phyloP scores from a whole-genome alignment of 2,329 filamentous ascomycete species.

The Colletotrichum graminicola region DNA sequence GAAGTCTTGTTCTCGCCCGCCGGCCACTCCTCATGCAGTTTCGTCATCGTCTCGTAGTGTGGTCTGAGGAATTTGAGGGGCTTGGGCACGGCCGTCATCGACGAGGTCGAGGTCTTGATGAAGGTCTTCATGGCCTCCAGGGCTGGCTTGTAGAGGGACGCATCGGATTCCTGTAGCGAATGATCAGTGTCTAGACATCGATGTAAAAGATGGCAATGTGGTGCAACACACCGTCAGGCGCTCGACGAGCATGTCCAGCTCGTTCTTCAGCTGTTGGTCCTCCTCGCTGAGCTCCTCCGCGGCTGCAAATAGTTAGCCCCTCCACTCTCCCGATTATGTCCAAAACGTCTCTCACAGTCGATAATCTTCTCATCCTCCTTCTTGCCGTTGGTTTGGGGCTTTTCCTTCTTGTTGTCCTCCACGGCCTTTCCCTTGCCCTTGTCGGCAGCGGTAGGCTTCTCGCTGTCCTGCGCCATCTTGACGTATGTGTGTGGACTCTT shows the following conservation, averaged over 20 bases:
- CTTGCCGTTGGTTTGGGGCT: constrained; percentile 77
- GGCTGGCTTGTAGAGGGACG: constrained; percentile 88
- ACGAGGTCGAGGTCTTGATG: constrained; percentile 99
- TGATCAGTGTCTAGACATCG: background rate
- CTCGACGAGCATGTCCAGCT: constrained; percentile 98
- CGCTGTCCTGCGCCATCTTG: constrained; percentile 93
- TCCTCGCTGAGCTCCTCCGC: constrained; percentile 96
- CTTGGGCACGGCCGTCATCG: constrained; percentile 99
- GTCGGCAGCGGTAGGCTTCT: constrained; percentile 84
- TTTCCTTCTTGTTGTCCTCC: constrained; percentile 77
- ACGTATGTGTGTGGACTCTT: constrained; percentile 46
- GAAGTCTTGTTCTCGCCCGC: constrained; percentile 87
- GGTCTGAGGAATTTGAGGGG: constrained; percentile 97
- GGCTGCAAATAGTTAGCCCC: constrained; percentile 55
- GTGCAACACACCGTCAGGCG: constrained; percentile 78
- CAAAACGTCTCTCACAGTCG: constrained; percentile 50
- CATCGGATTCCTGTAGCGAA: constrained; percentile 79
- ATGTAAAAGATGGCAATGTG: background rate
- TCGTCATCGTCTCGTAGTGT: constrained; percentile 91
- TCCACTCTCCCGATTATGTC: constrained; percentile 31
- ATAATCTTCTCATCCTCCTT: constrained; percentile 76
- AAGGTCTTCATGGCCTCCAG: constrained; percentile 97
- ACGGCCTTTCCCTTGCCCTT: constrained; percentile 97
- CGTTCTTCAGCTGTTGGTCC: constrained; percentile 97
- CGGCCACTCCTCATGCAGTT: constrained; percentile 91